Percentiles rank a stretch among this genome's conserved stretches.
Evolutionary conservation across 805 yeast genomes (phyloP).

Genomic region (Metschnikowia arizonensis): DNA sequence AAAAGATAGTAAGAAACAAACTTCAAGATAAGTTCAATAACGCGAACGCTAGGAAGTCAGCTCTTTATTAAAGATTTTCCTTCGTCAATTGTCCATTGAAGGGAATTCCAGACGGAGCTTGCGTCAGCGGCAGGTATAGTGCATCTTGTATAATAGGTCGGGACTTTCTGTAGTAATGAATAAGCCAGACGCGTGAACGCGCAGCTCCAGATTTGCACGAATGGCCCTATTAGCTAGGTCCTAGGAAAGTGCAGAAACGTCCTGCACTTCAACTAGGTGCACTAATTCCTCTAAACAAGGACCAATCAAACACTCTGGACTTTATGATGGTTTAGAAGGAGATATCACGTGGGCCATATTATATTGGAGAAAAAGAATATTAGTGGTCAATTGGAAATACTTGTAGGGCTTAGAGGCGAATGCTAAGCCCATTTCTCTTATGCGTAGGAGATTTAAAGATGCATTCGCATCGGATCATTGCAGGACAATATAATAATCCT

Average conservation of each 20-base stretch:
- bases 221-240: background rate
- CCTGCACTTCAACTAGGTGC: background rate
- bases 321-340: background rate
- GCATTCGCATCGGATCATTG: slow-evolving; percentile 1
- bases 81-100: background rate
- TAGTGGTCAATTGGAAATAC: background rate
- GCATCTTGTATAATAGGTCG: background rate
- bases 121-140: slow-evolving; percentile 2
- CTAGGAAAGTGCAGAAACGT: background rate
- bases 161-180: background rate
- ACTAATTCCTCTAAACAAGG: background rate
- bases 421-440: background rate
- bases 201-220: slow-evolving; percentile 5
- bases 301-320: background rate
- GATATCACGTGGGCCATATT: background rate
- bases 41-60: background rate
- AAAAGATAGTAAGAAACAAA: background rate
- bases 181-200: slow-evolving; percentile 5
- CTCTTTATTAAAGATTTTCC: background rate
- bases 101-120: background rate
- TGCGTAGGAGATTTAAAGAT: slow-evolving; percentile 1
- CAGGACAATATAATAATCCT: background rate
- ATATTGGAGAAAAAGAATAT: no score
- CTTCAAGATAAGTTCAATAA: background rate
- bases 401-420: background rate